Percentiles rank a stretch among this genome's conserved stretches.
phyloP scores from a whole-genome alignment of 2,329 filamentous ascomycete genomes.

The Aspergillus hiratsukae region DNA sequence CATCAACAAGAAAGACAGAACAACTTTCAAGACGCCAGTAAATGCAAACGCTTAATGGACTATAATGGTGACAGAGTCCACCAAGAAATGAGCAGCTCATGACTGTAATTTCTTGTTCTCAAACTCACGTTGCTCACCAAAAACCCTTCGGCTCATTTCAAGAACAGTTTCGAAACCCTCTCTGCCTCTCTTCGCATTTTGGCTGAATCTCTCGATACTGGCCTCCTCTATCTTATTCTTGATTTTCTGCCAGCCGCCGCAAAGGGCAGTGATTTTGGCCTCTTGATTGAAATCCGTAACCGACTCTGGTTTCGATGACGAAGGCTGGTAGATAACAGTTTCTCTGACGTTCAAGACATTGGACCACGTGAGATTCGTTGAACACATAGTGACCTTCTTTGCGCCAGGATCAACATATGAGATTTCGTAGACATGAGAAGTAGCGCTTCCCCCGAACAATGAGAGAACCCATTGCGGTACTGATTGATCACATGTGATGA shows the following conservation, averaged over 20 bases:
- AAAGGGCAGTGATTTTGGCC: slow-evolving; percentile 87
- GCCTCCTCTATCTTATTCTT: slow-evolving; percentile 95
- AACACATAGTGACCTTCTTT: slow-evolving; percentile 94
- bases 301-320: slow-evolving; percentile 43
- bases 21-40: slow-evolving; percentile 17
- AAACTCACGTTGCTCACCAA: slow-evolving; percentile 78
- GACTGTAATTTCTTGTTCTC: slow-evolving; percentile 42
- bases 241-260: slow-evolving; percentile 95
- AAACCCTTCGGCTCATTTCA: slow-evolving; percentile 86
- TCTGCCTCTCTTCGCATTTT: slow-evolving; percentile 84
- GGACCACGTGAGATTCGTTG: slow-evolving; percentile 87
- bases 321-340: slow-evolving; percentile 80
- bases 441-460: slow-evolving; percentile 73
- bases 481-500: slow-evolving; percentile 49
- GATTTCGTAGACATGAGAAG: slow-evolving; percentile 88
- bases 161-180: slow-evolving; percentile 95
- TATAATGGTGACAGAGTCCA: background rate
- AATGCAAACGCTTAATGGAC: slow-evolving; percentile 31
- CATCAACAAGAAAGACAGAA: slow-evolving; percentile 15
- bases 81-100: slow-evolving; percentile 7
- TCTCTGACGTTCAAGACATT: slow-evolving; percentile 90
- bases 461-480: slow-evolving; percentile 59
- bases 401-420: slow-evolving; percentile 82
- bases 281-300: slow-evolving; percentile 82
- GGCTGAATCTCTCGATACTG: slow-evolving; percentile 79